phyloP scores from a whole-genome alignment of 163 green algal species.

The Scenedesmus sp. region DNA sequence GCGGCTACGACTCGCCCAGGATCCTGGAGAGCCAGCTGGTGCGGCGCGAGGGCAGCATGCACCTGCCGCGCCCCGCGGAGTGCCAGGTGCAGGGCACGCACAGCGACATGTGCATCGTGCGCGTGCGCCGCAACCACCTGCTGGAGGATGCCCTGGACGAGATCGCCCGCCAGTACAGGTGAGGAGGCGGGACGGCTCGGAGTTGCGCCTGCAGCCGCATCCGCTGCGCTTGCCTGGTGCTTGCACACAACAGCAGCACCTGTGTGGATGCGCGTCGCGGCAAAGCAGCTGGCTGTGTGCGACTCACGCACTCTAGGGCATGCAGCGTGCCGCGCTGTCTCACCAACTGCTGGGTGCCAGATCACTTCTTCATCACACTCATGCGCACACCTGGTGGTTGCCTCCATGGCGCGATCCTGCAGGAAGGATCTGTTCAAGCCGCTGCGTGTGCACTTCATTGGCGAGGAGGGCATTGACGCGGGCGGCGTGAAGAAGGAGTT shows the following conservation, averaged over 20 bases:
- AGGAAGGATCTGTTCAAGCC: conserved; percentile 94
- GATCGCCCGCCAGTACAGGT: conserved; percentile 84
- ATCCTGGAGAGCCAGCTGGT: conserved; percentile 56
- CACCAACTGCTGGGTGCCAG: too few species aligned
- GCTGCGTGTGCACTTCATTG: conserved; percentile 97
- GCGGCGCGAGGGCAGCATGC: conserved; percentile 66
- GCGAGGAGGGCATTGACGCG: conserved; percentile 96
- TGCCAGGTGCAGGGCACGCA: conserved; percentile 75
- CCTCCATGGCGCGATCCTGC: neutral
- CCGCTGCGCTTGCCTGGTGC: neutral
- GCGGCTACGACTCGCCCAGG: conserved; percentile 22
- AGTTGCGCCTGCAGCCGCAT: neutral
- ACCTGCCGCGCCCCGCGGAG: conserved; percentile 82
- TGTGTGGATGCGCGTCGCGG: too few species aligned
- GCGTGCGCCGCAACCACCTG: conserved; percentile 91
- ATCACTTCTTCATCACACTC: too few species aligned
- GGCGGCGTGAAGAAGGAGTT: conserved; percentile 98
- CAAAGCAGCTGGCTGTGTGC: neutral
- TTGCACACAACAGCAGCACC: neutral
- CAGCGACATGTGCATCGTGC: conserved; percentile 94
- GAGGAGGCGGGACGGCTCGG: neutral
- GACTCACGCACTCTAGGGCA: too few species aligned
- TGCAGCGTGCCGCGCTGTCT: too few species aligned
- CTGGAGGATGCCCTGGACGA: conserved; percentile 93
- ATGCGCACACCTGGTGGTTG: neutral